phyloP scores from a whole-genome alignment of 257 asterid genomes.

The Jasminum sambac region DNA sequence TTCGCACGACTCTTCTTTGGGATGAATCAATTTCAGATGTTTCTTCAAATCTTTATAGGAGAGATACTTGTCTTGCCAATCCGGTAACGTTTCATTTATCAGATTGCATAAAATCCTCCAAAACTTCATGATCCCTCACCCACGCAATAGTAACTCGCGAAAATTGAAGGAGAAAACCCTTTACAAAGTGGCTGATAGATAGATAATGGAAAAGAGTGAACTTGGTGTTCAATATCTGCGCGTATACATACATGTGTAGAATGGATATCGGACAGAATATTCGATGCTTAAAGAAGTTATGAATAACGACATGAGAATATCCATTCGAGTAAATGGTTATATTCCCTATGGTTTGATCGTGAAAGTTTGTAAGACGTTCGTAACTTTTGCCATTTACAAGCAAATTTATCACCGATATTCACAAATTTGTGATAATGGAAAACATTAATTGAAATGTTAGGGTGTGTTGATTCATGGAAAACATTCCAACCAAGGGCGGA shows the following conservation, averaged over 20 bases:
- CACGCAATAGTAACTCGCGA: background rate
- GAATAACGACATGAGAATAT: constrained; percentile 37
- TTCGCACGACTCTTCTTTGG: constrained; percentile 21
- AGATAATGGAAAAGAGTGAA: background rate
- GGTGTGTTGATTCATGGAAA: too few species aligned
- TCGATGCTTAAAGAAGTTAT: constrained; percentile 30
- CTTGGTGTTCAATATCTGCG: background rate
- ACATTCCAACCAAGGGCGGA: too few species aligned
- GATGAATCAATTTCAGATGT: constrained; percentile 44
- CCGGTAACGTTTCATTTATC: constrained; percentile 48
- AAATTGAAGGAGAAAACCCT: background rate
- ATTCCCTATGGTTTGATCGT: constrained; percentile 31
- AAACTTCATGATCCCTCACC: constrained; percentile 43
- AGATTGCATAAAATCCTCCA: constrained; percentile 49
- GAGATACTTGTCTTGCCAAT: constrained; percentile 56
- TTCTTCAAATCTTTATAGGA: constrained; percentile 55
- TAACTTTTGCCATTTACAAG: background rate
- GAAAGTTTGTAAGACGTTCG: constrained; percentile 11
- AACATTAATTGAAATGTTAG: too few species aligned
- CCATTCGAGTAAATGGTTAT: constrained; percentile 24
- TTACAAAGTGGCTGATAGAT: background rate
- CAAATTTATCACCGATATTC: too few species aligned
- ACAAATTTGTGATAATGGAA: too few species aligned
- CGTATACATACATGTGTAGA: constrained; percentile 12
- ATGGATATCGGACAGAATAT: constrained; percentile 30